phyloP scores from a whole-genome alignment of 805 yeast genomes.

The Lachancea quebecensis region DNA sequence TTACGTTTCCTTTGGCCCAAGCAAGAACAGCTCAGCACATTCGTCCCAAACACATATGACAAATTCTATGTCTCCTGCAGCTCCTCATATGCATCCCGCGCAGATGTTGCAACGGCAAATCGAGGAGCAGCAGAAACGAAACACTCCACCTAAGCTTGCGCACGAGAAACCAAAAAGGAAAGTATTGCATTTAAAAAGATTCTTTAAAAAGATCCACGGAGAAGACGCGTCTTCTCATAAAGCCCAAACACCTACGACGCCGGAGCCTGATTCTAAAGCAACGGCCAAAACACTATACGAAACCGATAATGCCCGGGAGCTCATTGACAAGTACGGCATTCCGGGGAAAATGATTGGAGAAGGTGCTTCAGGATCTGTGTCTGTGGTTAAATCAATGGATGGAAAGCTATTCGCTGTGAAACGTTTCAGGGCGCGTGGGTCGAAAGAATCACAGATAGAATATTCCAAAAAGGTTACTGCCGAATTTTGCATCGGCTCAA shows the following conservation, averaged over 20 bases:
- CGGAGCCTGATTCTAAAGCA: constrained; percentile 3
- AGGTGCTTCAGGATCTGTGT: constrained; percentile 95
- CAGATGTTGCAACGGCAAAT: constrained; percentile 24
- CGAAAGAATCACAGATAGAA: constrained; percentile 55
- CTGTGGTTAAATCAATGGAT: constrained; percentile 58
- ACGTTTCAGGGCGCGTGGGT: constrained; percentile 56
- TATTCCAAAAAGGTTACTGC: constrained; percentile 73
- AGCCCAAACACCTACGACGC: constrained; percentile 4
- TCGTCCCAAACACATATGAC: constrained; percentile 2
- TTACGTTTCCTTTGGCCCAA: background rate
- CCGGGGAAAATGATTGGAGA: constrained; percentile 74
- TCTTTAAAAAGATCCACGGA: constrained; percentile 41
- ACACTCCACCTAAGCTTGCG: constrained; percentile 5
- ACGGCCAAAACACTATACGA: constrained; percentile 33
- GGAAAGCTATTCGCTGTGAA: constrained; percentile 75
- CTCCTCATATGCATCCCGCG: constrained; percentile 26
- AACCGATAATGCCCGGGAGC: constrained; percentile 34
- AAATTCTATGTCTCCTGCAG: constrained; percentile 10
- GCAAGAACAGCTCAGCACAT: constrained; percentile 1
- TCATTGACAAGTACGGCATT: constrained; percentile 62
- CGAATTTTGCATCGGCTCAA: constrained; percentile 77
- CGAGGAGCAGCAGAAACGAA: constrained; percentile 15
- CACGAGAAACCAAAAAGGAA: constrained; percentile 11
- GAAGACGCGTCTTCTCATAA: constrained; percentile 5
- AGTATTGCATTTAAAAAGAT: constrained; percentile 38